Base-by-base conservation (phyloP, 495 filamentous ascomycete genomes). In the Talaromyces thailandensis region DNA sequence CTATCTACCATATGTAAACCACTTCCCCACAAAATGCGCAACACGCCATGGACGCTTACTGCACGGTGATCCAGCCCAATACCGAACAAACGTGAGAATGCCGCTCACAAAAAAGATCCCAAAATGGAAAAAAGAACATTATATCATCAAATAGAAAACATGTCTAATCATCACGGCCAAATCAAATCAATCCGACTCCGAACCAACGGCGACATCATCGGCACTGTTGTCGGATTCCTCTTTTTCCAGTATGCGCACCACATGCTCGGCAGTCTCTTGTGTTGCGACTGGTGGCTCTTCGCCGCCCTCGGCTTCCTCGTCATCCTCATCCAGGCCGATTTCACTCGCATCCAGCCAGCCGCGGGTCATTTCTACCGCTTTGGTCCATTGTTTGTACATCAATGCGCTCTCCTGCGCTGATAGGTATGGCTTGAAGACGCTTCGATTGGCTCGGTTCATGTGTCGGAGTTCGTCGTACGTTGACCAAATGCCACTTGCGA, bases 401-500 rank as follows among this genome's bases (percentile, higher is more conserved):
- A 75, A 73, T 14, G 75, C 76, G 24, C 87, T 87, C 66, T 87
- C 76, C 60, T 85, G 78, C 25, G 76, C 72, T 5, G 78, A 77
- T 16, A 91, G 81, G 45, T 82, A 70, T 0, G 92, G 92, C 65
- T 80, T 73, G 73, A 97, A 97, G 23, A 88, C 82, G 21, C 79
- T 86, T 16, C 90, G 84, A 29, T 88, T 89, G 35, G 81, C 80
- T 48, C 82, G 82, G 65, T 92, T 94, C 67, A 96, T 87, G 63
- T 87, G 79, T 64, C 83, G 84, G 51, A 98, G 79, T 66, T 96
- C 91, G 29, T 88, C 84, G 65, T 95, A 86, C 56, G 85, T 82
- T 56, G 84, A 81, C 92, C 93, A 98, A 57, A 94, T 81, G 56
- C 84, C 88, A 2, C 87, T 84, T 0, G 92, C 93, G 45, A 97